These are phyloP conservation scores for Solidago caesia DNA, from an alignment of 129 eudicot species.

Conservation along the genomic window DNA sequence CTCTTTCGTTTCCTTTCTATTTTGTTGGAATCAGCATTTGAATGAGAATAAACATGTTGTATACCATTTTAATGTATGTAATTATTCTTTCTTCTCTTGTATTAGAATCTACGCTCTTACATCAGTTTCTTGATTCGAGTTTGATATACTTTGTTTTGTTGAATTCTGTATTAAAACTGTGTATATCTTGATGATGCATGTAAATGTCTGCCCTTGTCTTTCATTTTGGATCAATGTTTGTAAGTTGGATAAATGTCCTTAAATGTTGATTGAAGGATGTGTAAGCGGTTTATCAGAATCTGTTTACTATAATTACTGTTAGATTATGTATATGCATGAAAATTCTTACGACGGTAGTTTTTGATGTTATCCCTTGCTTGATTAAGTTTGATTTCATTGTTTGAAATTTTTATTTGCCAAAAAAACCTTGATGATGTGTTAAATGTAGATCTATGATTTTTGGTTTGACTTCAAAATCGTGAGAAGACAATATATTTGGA, in stretches of 20 bases:
- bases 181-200: neutral
- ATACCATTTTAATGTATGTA: constrained; percentile 20
- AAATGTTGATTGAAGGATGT: neutral
- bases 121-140: neutral
- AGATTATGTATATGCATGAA: neutral
- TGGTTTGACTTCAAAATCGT: neutral
- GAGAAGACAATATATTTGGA: neutral
- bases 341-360: neutral
- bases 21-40: constrained; percentile 3
- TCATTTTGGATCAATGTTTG: neutral
- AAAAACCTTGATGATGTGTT: neutral
- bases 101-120: constrained; percentile 17
- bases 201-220: neutral
- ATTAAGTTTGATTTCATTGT: constrained; percentile 11
- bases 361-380: neutral
- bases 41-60: neutral
- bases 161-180: neutral
- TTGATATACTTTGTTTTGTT: neutral
- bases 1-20: neutral
- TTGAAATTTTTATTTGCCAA: constrained; percentile 4
- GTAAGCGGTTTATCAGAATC: no score
- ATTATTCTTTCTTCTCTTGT: constrained; percentile 16
- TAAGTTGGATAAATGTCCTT: neutral
- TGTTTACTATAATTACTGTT: neutral
- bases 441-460: neutral